These are phyloP conservation scores for Cercospora brassicicola DNA, from an alignment of 2,329 filamentous ascomycete species.

Conservation along the genomic window DNA sequence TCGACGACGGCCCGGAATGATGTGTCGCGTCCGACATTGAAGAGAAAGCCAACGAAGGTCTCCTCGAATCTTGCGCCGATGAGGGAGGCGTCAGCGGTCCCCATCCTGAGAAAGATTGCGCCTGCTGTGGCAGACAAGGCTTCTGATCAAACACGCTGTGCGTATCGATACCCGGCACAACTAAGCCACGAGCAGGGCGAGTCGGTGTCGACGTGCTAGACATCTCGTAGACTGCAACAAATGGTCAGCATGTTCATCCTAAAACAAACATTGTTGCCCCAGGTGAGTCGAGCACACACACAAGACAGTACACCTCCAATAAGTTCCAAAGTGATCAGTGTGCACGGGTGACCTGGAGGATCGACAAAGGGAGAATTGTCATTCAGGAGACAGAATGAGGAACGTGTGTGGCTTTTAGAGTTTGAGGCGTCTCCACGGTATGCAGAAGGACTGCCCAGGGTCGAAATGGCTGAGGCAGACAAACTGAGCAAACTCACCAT, in stretches of 20 bases:
- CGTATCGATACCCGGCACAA: conserved; percentile 33
- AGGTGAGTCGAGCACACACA: conserved; percentile 25
- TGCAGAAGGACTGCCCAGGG: background rate
- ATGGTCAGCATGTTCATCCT: conserved; percentile 11
- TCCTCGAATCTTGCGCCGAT: conserved; percentile 33
- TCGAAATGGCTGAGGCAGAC: conserved; percentile 13
- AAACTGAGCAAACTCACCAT: conserved; percentile 33
- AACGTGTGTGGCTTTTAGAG: conserved; percentile 34
- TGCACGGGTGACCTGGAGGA: conserved; percentile 19
- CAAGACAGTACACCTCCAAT: conserved; percentile 25
- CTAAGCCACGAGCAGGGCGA: conserved; percentile 28
- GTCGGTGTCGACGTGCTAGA: conserved; percentile 30
- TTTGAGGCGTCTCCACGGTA: conserved; percentile 23
- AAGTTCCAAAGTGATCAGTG: conserved; percentile 4
- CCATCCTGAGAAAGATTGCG: conserved; percentile 25
- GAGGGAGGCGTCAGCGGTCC: conserved; percentile 33
- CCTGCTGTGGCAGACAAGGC: conserved; percentile 1
- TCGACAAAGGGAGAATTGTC: conserved; percentile 23
- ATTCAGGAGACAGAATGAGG: conserved; percentile 17
- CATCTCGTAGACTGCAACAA: conserved; percentile 30
- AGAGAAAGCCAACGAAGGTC: conserved; percentile 31
- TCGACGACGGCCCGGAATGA: conserved; percentile 27
- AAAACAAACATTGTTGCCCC: conserved; percentile 20
- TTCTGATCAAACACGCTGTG: conserved; percentile 19
- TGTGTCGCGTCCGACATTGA: conserved; percentile 24